A percentile compares a stretch with the other conserved stretches of the same genome.
Conservation (phyloP, 306 rosid species). For the Cicer bijugum region DNA sequence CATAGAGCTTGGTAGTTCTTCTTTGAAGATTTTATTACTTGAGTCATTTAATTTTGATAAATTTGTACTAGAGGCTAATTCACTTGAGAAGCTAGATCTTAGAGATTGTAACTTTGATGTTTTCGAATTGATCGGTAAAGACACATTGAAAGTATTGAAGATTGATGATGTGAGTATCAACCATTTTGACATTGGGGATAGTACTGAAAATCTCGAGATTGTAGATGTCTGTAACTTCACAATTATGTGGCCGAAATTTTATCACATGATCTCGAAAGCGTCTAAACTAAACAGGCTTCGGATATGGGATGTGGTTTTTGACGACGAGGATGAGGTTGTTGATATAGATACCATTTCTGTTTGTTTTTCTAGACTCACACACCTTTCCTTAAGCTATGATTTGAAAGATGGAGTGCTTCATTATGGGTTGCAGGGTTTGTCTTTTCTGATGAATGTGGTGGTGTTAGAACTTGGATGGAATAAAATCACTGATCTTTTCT, state of each 20-base stretch:
- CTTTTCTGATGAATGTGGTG: conserved; percentile 64
- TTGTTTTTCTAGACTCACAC: conserved; percentile 65
- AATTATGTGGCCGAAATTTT: conserved; percentile 76
- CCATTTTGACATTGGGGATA: conserved; percentile 74
- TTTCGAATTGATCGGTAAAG: conserved; percentile 68
- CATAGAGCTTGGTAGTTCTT: conserved; percentile 58
- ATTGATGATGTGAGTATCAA: conserved; percentile 73
- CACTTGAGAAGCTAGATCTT: conserved; percentile 61
- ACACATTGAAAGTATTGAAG: conserved; percentile 59
- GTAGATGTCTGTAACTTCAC: conserved; percentile 78
- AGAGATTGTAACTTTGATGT: conserved; percentile 65
- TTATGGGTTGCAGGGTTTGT: conserved; percentile 69
- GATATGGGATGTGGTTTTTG: conserved; percentile 72
- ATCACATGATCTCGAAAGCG: conserved; percentile 73
- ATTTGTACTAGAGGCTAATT: conserved; percentile 57
- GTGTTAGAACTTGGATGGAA: conserved; percentile 91
- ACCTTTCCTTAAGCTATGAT: conserved; percentile 67
- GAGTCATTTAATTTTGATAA: conserved; percentile 65
- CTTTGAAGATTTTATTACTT: conserved; percentile 64
- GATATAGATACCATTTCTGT: conserved; percentile 68
- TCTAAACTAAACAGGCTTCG: conserved; percentile 62
- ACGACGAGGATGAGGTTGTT: conserved; percentile 70
- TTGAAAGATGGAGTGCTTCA: conserved; percentile 61
- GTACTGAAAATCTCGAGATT: conserved; percentile 71
- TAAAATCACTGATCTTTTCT: conserved; percentile 67